phyloP scores from a whole-genome alignment of 225 moss, liverwort and hornwort genomes.

The Anthoceros angustus region DNA sequence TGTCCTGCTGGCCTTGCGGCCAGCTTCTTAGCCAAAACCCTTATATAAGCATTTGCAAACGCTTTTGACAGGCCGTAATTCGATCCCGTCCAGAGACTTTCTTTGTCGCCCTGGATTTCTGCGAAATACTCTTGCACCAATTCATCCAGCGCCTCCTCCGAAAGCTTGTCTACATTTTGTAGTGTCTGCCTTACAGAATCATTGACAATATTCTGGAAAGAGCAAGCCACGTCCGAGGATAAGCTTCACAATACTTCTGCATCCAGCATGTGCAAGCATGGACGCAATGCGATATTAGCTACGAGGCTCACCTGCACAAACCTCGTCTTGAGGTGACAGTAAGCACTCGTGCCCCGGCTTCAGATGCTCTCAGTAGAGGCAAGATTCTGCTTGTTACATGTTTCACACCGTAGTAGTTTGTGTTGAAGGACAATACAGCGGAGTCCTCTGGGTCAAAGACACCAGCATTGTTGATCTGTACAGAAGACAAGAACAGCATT shows the following conservation, averaged over 20 bases:
- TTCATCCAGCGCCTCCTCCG: slow-evolving; percentile 11
- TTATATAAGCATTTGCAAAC: slow-evolving; percentile 31
- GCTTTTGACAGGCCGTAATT: slow-evolving; percentile 24
- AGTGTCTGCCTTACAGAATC: slow-evolving; percentile 9
- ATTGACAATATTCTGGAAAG: neutral
- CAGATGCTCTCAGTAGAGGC: slow-evolving; percentile 21
- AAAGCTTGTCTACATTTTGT: slow-evolving; percentile 13
- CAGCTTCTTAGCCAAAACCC: slow-evolving; percentile 16
- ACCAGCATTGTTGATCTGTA: slow-evolving; percentile 43
- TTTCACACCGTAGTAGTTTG: slow-evolving; percentile 40
- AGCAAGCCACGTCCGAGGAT: too few relatives aligned
- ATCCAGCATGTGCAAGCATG: neutral
- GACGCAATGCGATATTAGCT: neutral
- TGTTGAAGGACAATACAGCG: slow-evolving; percentile 22
- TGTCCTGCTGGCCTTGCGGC: slow-evolving; percentile 5
- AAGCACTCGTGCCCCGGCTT: slow-evolving; percentile 25
- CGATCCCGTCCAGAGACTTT: slow-evolving; percentile 17
- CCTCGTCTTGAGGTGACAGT: slow-evolving; percentile 27
- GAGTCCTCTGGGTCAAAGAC: slow-evolving; percentile 21
- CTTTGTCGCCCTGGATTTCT: slow-evolving; percentile 15
- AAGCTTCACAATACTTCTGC: too few relatives aligned
- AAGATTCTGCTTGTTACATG: slow-evolving; percentile 36
- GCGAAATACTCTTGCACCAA: slow-evolving; percentile 16
- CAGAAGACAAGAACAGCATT: neutral
- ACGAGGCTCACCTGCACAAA: slow-evolving; percentile 17